These are phyloP conservation scores for Wallacemonas collosoma DNA, from an alignment of 208 protist species.

Conservation along the genomic window DNA sequence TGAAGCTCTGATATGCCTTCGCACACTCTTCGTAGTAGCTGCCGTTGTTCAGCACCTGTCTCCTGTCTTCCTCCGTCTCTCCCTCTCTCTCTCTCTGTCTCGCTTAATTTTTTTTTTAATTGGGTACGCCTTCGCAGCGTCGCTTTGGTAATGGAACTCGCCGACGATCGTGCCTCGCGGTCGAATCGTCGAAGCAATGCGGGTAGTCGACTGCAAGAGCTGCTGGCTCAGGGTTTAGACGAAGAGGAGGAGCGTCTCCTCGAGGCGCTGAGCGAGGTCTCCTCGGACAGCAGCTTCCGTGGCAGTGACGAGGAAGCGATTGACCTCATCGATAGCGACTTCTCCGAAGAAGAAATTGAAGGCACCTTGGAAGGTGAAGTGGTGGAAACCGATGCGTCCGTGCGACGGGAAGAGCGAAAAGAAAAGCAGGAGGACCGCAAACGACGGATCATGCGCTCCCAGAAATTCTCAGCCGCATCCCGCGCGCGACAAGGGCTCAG, in stretches of 20 bases:
- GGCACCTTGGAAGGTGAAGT: slow-evolving; percentile 32
- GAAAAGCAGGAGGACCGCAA: slow-evolving; percentile 31
- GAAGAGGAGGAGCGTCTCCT: slow-evolving; percentile 68
- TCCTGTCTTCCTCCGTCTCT: no score
- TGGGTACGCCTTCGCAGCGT: neutral
- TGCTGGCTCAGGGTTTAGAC: slow-evolving; percentile 70
- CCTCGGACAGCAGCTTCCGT: slow-evolving; percentile 65
- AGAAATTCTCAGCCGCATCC: slow-evolving; percentile 21
- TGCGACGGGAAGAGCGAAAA: slow-evolving; percentile 54
- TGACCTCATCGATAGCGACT: slow-evolving; percentile 78
- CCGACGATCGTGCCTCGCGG: slow-evolving; percentile 38
- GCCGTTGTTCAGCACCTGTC: no score
- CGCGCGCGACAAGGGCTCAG: neutral
- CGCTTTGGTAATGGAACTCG: slow-evolving; percentile 33
- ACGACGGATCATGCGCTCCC: slow-evolving; percentile 29
- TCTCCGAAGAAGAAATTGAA: slow-evolving; percentile 65
- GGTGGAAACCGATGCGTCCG: slow-evolving; percentile 52
- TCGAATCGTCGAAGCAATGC: slow-evolving; percentile 61
- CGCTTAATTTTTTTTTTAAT: neutral
- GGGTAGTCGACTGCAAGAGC: slow-evolving; percentile 56
- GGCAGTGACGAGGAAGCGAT: slow-evolving; percentile 59
- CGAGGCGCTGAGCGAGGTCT: slow-evolving; percentile 41
- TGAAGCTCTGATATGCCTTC: no score
- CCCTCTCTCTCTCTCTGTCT: slow-evolving; percentile 3
- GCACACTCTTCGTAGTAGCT: no score